Evolutionary conservation across 768 basidiomycete species (phyloP).

Genomic region (Agaricus subrufescens): DNA sequence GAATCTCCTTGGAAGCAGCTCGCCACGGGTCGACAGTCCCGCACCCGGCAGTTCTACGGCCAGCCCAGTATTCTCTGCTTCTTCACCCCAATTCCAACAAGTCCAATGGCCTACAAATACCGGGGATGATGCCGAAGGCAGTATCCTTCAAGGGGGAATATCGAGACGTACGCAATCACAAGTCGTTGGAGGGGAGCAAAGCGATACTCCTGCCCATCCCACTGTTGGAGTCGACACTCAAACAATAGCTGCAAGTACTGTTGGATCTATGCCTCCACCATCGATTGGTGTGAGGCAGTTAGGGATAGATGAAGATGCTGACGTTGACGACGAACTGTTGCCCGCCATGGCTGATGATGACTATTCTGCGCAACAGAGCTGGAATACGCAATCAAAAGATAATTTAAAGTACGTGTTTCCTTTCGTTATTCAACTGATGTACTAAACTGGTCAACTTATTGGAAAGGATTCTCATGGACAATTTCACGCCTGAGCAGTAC

Average conservation of each 20-base stretch:
- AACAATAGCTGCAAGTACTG: not conserved
- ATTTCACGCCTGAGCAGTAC: conserved; percentile 78
- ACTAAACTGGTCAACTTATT: not conserved
- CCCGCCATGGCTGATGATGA: conserved; percentile 89
- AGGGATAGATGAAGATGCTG: conserved; percentile 49
- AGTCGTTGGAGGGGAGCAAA: conserved; percentile 1
- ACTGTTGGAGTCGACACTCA: not conserved
- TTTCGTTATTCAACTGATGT: not conserved
- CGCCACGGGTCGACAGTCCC: conserved; percentile 23
- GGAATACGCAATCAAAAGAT: conserved; percentile 85
- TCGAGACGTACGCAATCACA: conserved; percentile 5
- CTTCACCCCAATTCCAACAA: conserved; percentile 10
- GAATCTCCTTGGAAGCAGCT: conserved; percentile 25
- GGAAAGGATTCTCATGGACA: conserved; percentile 80
- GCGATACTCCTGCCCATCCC: not conserved
- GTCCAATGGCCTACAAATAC: conserved; percentile 3
- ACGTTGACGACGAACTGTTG: conserved; percentile 73
- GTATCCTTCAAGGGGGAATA: conserved; percentile 6
- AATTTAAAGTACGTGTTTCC: conserved; percentile 60
- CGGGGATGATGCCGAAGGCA: conserved; percentile 5
- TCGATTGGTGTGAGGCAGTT: conserved; percentile 13
- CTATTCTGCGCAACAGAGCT: conserved; percentile 77
- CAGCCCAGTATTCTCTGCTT: conserved; percentile 11
- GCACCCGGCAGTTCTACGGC: conserved; percentile 11
- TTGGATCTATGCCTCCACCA: conserved; percentile 13